Evolutionary conservation across 208 protist species (phyloP).

Genomic region (Trypanosoma mega): DNA sequence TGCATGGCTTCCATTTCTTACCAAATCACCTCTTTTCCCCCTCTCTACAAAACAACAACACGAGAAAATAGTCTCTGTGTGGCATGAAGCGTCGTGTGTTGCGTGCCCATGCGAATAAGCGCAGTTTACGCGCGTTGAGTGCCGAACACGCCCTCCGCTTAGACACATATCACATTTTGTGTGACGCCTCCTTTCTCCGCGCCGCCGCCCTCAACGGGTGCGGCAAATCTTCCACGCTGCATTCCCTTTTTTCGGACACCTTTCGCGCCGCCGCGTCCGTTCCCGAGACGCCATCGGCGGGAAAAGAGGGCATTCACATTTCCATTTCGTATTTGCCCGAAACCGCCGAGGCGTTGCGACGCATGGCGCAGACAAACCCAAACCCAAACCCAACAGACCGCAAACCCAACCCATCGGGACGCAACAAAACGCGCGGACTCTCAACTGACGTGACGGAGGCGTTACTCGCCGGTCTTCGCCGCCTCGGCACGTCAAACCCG

Average conservation of each 20-base stretch:
- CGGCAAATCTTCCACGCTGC: constrained; percentile 9
- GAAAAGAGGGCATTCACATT: neutral
- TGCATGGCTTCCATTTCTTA: no score
- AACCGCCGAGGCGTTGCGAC: constrained; percentile 23
- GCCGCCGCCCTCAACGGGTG: constrained; percentile 31
- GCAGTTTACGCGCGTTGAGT: constrained; percentile 58
- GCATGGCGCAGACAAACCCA: constrained; percentile 8
- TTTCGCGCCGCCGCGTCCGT: constrained; percentile 19
- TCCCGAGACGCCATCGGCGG: neutral
- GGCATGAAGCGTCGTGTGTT: constrained; percentile 79
- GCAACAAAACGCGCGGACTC: neutral
- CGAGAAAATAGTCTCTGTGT: neutral
- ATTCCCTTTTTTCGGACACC: constrained; percentile 24
- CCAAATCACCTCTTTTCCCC: no score
- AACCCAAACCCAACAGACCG: neutral
- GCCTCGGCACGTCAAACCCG: neutral
- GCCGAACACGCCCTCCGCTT: constrained; percentile 48
- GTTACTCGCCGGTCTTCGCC: constrained; percentile 10
- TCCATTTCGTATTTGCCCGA: constrained; percentile 26
- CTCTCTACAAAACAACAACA: no score
- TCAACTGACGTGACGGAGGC: constrained; percentile 1
- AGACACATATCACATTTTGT: constrained; percentile 53
- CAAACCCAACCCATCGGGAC: neutral
- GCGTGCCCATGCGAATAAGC: constrained; percentile 82
- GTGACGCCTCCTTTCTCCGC: constrained; percentile 79